These are phyloP conservation scores for Penicillium thymicola DNA, from an alignment of 2,329 filamentous ascomycete species.

Conservation along the genomic window DNA sequence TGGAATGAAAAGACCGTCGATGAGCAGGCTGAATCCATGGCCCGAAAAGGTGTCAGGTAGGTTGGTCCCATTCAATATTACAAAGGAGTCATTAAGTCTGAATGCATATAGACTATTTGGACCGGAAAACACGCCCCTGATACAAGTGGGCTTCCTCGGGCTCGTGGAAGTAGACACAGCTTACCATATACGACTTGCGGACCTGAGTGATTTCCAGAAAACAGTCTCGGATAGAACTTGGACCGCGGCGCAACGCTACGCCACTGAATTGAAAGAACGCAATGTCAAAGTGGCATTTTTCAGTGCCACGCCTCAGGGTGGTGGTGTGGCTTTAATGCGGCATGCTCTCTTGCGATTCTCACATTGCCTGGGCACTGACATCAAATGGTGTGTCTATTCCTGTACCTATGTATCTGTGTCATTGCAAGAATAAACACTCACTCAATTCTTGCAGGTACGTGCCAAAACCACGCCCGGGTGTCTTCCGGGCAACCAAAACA, in stretches of 20 bases:
- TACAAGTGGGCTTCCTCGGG: constrained; percentile 64
- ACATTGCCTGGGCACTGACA: constrained; percentile 62
- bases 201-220: constrained; percentile 55
- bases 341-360: constrained; percentile 73
- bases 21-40: constrained; percentile 78
- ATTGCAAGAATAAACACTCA: constrained; percentile 4
- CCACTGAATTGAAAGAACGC: constrained; percentile 58
- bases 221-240: constrained; percentile 64
- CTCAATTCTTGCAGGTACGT: constrained; percentile 53
- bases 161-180: constrained; percentile 68
- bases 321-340: constrained; percentile 77
- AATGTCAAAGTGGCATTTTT: constrained; percentile 73
- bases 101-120: constrained; percentile 60
- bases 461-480: constrained; percentile 72
- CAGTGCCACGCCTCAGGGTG: constrained; percentile 76
- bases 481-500: constrained; percentile 81
- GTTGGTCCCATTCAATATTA: not conserved
- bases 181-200: constrained; percentile 60
- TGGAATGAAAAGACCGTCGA: constrained; percentile 63
- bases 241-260: constrained; percentile 62
- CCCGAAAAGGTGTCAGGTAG: constrained; percentile 71
- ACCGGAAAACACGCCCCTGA: constrained; percentile 65
- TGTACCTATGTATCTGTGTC: not conserved
- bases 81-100: not conserved
- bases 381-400: constrained; percentile 62